Evolutionary conservation across 2,329 filamentous ascomycete genomes (phyloP).

Genomic region (Arthroderma sp.): DNA sequence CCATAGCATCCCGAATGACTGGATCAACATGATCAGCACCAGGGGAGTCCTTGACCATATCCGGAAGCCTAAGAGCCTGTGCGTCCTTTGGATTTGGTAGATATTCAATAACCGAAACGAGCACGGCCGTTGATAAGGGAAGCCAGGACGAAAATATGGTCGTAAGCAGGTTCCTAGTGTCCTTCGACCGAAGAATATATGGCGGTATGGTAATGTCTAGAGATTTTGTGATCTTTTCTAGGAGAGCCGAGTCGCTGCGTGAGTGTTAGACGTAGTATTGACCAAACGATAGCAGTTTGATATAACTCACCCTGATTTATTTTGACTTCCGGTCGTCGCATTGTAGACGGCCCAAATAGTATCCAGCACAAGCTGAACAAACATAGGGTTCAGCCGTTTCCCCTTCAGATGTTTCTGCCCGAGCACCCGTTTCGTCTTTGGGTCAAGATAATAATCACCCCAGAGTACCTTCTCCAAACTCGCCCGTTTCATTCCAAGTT

Average conservation of each 20-base stretch:
- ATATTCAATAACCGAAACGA: conserved; percentile 89
- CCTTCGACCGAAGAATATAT: conserved; percentile 72
- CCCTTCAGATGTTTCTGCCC: conserved; percentile 88
- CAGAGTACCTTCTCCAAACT: conserved; percentile 87
- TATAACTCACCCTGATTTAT: conserved; percentile 58
- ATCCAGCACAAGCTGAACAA: conserved; percentile 90
- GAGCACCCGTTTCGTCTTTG: conserved; percentile 89
- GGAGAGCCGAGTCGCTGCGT: conserved; percentile 55
- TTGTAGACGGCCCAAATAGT: conserved; percentile 94
- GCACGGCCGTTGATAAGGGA: conserved; percentile 76
- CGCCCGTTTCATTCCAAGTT: conserved; percentile 82
- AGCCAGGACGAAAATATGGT: conserved; percentile 83
- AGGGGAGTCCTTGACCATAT: conserved; percentile 65
- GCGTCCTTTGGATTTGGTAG: conserved; percentile 71
- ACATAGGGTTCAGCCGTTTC: conserved; percentile 83
- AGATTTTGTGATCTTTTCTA: conserved; percentile 93
- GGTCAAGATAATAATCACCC: conserved; percentile 93
- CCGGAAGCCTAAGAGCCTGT: conserved; percentile 67
- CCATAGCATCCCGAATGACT: conserved; percentile 64
- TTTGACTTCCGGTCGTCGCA: conserved; percentile 70
- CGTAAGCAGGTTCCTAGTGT: conserved; percentile 70
- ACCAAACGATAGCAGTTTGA: not conserved
- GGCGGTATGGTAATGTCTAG: conserved; percentile 69
- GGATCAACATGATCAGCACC: conserved; percentile 58
- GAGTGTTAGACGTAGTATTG: conserved; percentile 18